These are phyloP conservation scores for Ammopiptanthus mongolicus DNA, from an alignment of 306 rosid species.

Conservation along the genomic window DNA sequence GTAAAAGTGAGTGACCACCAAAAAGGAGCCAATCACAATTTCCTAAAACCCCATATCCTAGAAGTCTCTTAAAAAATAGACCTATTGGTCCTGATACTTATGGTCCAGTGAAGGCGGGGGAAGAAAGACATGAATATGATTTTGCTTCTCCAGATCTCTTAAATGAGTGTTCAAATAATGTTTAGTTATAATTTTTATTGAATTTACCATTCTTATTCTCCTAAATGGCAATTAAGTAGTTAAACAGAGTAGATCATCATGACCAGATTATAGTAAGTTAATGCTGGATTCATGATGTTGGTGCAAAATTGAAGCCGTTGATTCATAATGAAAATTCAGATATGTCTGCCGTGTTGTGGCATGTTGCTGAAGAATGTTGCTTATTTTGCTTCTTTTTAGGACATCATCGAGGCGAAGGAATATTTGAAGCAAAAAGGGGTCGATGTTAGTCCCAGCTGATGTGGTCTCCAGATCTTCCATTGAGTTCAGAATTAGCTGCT, in stretches of 20 bases:
- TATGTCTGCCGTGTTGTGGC: neutral
- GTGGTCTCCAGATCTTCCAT: neutral
- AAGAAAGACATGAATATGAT: neutral
- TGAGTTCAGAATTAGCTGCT: constrained; percentile 9
- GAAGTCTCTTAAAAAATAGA: neutral
- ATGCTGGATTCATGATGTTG: neutral
- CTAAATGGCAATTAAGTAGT: neutral
- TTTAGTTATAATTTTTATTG: neutral
- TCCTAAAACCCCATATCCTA: neutral
- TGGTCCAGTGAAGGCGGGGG: neutral
- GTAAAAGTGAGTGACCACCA: neutral
- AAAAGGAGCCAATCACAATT: neutral
- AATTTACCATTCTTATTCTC: neutral
- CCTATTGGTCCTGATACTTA: neutral
- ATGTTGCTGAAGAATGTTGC: neutral
- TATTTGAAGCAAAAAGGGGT: constrained; percentile 65
- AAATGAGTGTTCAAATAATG: neutral
- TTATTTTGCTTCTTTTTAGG: constrained; percentile 42
- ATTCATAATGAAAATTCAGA: neutral
- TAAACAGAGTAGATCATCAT: neutral
- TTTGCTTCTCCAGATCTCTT: neutral
- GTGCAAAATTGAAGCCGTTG: neutral
- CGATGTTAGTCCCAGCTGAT: constrained; percentile 53
- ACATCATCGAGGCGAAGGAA: constrained; percentile 72
- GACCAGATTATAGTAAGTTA: neutral